phyloP scores from a whole-genome alignment of 2,329 filamentous ascomycete genomes.

The Eutypella sp. region DNA sequence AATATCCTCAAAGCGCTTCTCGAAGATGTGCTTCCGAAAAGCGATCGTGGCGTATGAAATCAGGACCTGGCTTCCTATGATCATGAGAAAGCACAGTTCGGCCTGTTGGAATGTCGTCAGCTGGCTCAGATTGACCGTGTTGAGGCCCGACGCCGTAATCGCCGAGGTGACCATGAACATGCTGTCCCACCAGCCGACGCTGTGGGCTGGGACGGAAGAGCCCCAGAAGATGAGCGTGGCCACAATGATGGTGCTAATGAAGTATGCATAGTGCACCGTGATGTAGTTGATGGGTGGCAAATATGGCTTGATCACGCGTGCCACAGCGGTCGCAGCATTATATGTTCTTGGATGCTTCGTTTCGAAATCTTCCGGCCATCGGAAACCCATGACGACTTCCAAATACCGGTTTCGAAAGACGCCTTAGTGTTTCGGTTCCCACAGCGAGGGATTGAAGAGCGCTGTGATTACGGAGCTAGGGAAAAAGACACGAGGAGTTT shows the following conservation, averaged over 20 bases:
- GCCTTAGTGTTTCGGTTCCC: too few relatives aligned
- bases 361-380: slow-evolving; percentile 15
- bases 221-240: slow-evolving; percentile 58
- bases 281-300: slow-evolving; percentile 53
- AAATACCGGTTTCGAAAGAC: too few relatives aligned
- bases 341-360: slow-evolving; percentile 11
- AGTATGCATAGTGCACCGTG: slow-evolving; percentile 63
- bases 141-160: slow-evolving; percentile 63
- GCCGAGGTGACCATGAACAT: slow-evolving; percentile 62
- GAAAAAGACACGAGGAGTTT: too few relatives aligned
- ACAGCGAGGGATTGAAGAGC: too few relatives aligned
- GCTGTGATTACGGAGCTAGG: too few relatives aligned
- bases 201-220: slow-evolving; percentile 44
- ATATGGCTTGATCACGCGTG: slow-evolving; percentile 13
- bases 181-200: slow-evolving; percentile 58
- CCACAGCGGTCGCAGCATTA: slow-evolving; percentile 3
- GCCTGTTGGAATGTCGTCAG: slow-evolving; percentile 66
- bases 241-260: slow-evolving; percentile 50
- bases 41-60: slow-evolving; percentile 61
- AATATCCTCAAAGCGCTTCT: slow-evolving; percentile 53
- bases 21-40: slow-evolving; percentile 57
- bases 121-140: slow-evolving; percentile 59
- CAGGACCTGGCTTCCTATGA: slow-evolving; percentile 62
- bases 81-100: slow-evolving; percentile 59
- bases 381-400: slow-evolving; percentile 9